A percentile compares a stretch with the other conserved stretches of the same genome.
Evolutionary conservation across 768 basidiomycete genomes (phyloP).

Genomic region (Boletus rex-veris): DNA sequence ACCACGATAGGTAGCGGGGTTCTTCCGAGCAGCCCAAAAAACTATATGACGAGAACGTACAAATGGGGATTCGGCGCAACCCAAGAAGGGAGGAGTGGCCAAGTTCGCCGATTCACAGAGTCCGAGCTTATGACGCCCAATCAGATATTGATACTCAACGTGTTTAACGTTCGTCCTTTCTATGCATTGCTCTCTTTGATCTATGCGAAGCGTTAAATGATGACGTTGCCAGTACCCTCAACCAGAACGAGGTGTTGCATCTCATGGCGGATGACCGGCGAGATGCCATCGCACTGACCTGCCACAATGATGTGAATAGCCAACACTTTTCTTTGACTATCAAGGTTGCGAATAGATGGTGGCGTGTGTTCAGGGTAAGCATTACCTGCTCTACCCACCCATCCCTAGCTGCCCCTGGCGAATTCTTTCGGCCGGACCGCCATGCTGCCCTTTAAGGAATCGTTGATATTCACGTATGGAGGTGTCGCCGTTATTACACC

Average conservation of each 20-base stretch:
- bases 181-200: slow-evolving; percentile 19
- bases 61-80: slow-evolving; percentile 28
- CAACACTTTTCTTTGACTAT: slow-evolving; percentile 12
- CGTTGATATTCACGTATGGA: slow-evolving; percentile 3
- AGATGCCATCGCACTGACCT: slow-evolving; percentile 23
- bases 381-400: slow-evolving; percentile 4
- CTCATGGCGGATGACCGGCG: slow-evolving; percentile 19
- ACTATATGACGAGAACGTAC: slow-evolving; percentile 19
- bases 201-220: slow-evolving; percentile 24
- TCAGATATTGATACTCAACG: slow-evolving; percentile 20
- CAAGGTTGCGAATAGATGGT: slow-evolving; percentile 16
- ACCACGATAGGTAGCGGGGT: slow-evolving; percentile 14
- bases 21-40: slow-evolving; percentile 16
- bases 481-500: slow-evolving; percentile 9
- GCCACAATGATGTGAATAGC: slow-evolving; percentile 17
- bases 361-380: slow-evolving; percentile 23
- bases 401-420: slow-evolving; percentile 16
- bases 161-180: slow-evolving; percentile 21
- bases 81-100: not conserved
- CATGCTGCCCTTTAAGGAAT: slow-evolving; percentile 1
- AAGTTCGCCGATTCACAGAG: slow-evolving; percentile 24
- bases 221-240: slow-evolving; percentile 24
- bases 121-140: slow-evolving; percentile 13
- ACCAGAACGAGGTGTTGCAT: slow-evolving; percentile 13
- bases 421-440: slow-evolving; percentile 14